phyloP scores from a whole-genome alignment of 176 grass and related monocot genomes.

The Rhynchospora breviuscula region DNA sequence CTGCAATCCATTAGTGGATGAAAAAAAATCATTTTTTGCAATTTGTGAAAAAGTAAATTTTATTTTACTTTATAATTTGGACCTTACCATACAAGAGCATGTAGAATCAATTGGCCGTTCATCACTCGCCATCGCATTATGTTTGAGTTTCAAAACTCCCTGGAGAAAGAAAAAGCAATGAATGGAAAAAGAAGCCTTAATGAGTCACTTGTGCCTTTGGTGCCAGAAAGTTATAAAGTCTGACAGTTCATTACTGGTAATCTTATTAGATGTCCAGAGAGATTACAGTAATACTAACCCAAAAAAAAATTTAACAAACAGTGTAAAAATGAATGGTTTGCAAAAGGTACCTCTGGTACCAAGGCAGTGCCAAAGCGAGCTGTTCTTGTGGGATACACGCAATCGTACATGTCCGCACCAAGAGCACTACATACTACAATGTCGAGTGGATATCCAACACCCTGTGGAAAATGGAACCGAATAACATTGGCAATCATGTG shows the following conservation, averaged over 20 bases:
- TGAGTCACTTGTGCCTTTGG: not conserved
- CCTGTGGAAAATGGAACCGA: conserved; percentile 38
- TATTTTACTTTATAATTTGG: not conserved
- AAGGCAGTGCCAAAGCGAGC: conserved; percentile 92
- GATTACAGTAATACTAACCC: not conserved
- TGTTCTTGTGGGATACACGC: conserved; percentile 92
- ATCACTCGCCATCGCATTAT: conserved; percentile 85
- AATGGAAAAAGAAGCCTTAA: not conserved
- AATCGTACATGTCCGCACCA: conserved; percentile 98
- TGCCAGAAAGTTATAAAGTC: not conserved
- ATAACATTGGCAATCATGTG: not conserved
- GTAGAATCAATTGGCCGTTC: conserved; percentile 86
- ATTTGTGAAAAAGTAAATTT: not conserved
- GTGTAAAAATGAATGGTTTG: not conserved
- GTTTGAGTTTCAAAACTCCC: conserved; percentile 93
- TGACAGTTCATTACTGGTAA: not conserved
- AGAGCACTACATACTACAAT: conserved; percentile 96
- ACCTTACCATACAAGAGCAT: conserved; percentile 82
- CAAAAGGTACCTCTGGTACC: conserved; percentile 65
- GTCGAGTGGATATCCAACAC: conserved; percentile 98
- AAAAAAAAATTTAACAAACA: not conserved
- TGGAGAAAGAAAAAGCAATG: conserved; percentile 14
- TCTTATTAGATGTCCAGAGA: not conserved
- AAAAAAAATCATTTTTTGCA: conserved; percentile 17
- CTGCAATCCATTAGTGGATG: conserved; percentile 34